A percentile compares a stretch with the other conserved stretches of the same genome.
Conservation (phyloP, 352 stramenopile species). For the Phytophthora vignae region DNA sequence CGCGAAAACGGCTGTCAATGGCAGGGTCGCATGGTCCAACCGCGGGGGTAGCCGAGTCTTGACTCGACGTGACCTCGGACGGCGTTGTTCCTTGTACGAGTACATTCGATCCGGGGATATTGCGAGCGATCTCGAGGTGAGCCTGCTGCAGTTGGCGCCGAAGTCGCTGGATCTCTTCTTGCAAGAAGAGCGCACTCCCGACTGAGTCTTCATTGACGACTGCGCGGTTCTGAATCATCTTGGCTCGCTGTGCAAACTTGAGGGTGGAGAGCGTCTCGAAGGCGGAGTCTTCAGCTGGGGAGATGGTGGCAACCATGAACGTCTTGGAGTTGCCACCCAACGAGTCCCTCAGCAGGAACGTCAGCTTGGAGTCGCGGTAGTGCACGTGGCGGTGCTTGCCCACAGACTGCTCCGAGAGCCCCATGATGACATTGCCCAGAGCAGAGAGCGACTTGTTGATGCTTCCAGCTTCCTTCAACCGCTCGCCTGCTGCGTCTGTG, state of each 20-base stretch:
- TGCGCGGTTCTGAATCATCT: conserved; percentile 88
- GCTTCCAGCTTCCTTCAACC: conserved; percentile 96
- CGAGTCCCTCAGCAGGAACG: conserved; percentile 87
- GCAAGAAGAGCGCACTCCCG: conserved; percentile 65
- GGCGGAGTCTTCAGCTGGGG: conserved; percentile 85
- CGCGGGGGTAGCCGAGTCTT: conserved; percentile 17
- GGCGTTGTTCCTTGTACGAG: conserved; percentile 20
- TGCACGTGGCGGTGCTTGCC: conserved; percentile 86
- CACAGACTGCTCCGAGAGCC: conserved; percentile 80
- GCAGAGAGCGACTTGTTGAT: conserved; percentile 98
- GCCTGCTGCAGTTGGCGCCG: conserved; percentile 67
- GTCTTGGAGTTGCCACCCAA: conserved; percentile 89
- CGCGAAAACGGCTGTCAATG: conserved; percentile 55
- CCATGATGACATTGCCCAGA: conserved; percentile 96
- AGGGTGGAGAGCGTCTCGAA: conserved; percentile 87
- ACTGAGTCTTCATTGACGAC: conserved; percentile 86
- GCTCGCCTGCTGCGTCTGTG: conserved; percentile 95
- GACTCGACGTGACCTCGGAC: conserved; percentile 18
- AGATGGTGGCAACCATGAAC: conserved; percentile 88
- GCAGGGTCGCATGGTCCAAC: conserved; percentile 40
- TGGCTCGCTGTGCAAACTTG: conserved; percentile 87
- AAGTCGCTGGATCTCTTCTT: conserved; percentile 79
- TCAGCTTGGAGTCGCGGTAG: conserved; percentile 89
- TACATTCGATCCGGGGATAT: conserved; percentile 27
- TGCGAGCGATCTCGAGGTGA: conserved; percentile 39